Conservation (phyloP, 208 protist genomes). For the Vickermania spadyakhi region DNA sequence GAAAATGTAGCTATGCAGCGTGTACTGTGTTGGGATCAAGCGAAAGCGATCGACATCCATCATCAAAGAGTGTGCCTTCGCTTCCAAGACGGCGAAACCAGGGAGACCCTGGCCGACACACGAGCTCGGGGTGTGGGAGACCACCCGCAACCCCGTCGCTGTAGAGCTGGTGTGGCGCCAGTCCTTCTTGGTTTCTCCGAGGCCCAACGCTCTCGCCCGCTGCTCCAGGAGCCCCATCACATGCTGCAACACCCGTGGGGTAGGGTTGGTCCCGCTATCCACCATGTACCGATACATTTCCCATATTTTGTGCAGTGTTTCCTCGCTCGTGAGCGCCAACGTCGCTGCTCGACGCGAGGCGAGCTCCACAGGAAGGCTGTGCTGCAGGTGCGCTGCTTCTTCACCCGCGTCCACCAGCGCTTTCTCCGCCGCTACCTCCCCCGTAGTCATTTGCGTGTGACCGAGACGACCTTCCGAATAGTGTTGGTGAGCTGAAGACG, state of each 20-base stretch:
- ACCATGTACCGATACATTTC: slow-evolving; percentile 71
- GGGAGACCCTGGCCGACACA: slow-evolving; percentile 8
- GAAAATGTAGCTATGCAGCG: slow-evolving; percentile 58
- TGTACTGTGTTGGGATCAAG: slow-evolving; percentile 58
- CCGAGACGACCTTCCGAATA: not conserved
- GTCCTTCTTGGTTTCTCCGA: not conserved
- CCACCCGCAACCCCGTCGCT: not conserved
- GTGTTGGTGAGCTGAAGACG: slow-evolving; percentile 5
- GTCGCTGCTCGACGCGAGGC: slow-evolving; percentile 21
- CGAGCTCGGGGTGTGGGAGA: not conserved
- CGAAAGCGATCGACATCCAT: slow-evolving; percentile 72
- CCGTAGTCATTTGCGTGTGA: no score
- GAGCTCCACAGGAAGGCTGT: slow-evolving; percentile 33
- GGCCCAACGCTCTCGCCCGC: not conserved
- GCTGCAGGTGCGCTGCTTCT: slow-evolving; percentile 1
- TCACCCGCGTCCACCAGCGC: slow-evolving; percentile 17
- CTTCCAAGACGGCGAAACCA: slow-evolving; percentile 29
- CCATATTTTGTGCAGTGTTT: slow-evolving; percentile 44
- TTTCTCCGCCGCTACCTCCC: slow-evolving; percentile 4
- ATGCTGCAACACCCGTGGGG: slow-evolving; percentile 48
- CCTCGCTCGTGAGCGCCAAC: slow-evolving; percentile 21
- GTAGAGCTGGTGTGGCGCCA: slow-evolving; percentile 1
- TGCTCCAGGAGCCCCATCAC: slow-evolving; percentile 64
- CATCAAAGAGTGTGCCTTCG: slow-evolving; percentile 66
- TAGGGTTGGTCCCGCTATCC: slow-evolving; percentile 76